Conservation (phyloP, 331 rosid genomes). For the Malus hybrid region DNA sequence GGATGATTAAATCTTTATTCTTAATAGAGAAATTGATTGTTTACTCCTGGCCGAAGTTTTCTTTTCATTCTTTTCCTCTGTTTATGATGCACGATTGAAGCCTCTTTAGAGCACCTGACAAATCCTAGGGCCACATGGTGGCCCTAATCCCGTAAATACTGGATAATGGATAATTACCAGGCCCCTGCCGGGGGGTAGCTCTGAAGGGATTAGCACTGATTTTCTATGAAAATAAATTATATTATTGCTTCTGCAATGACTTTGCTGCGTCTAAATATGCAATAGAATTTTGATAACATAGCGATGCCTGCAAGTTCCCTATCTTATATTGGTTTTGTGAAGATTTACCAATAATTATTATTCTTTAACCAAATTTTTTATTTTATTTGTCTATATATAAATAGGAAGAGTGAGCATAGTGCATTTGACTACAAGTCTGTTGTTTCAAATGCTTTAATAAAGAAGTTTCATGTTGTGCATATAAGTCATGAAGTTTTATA, state of each 20-base stretch:
- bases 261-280: neutral
- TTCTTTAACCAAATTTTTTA: no score
- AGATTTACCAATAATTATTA: neutral
- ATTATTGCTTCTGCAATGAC: neutral
- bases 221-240: neutral
- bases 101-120: neutral
- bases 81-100: neutral
- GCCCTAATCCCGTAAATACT: neutral
- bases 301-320: neutral
- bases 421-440: neutral
- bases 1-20: no score
- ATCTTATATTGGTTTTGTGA: neutral
- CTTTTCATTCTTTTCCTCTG: neutral
- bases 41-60: neutral
- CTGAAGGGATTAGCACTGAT: neutral
- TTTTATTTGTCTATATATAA: neutral
- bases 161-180: neutral
- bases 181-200: neutral
- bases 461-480: conserved; percentile 6
- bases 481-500: conserved; percentile 9
- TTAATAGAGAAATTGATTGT: neutral
- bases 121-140: neutral
- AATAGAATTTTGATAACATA: neutral
- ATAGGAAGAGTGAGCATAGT: neutral
- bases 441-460: neutral